phyloP scores from a whole-genome alignment of 2,329 filamentous ascomycete genomes.

The Arthrinium phaeospermum region DNA sequence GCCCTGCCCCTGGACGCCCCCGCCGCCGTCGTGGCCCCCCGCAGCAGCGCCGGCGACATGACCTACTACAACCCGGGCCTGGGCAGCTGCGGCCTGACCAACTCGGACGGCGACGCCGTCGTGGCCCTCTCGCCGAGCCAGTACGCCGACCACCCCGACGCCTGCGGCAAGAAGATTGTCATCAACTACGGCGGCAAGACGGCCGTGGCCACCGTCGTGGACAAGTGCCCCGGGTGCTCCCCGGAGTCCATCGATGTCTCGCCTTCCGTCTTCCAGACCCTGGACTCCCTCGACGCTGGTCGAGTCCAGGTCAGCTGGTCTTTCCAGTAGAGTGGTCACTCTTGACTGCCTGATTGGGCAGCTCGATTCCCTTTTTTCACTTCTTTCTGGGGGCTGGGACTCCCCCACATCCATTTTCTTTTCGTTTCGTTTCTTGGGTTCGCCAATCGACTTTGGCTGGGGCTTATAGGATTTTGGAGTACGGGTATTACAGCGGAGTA shows the following conservation, averaged over 20 bases:
- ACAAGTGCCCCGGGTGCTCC: slow-evolving; percentile 18
- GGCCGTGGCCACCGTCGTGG: slow-evolving; percentile 10
- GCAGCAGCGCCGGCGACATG: slow-evolving; percentile 16
- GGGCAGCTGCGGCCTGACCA: slow-evolving; percentile 34
- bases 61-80: slow-evolving; percentile 35
- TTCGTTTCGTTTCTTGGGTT: background rate
- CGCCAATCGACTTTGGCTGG: background rate
- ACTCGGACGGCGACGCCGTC: slow-evolving; percentile 31
- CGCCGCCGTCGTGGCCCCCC: background rate
- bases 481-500: background rate
- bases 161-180: slow-evolving; percentile 38
- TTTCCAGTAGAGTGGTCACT: background rate
- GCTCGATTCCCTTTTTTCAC: background rate
- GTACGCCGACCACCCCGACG: slow-evolving; percentile 27
- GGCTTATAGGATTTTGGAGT: background rate
- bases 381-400: background rate
- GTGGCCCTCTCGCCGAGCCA: slow-evolving; percentile 36
- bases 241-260: slow-evolving; percentile 16
- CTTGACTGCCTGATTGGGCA: background rate
- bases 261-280: background rate
- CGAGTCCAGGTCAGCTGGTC: slow-evolving; percentile 14
- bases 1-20: background rate
- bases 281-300: slow-evolving; percentile 11
- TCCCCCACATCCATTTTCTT: background rate
- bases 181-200: slow-evolving; percentile 27